phyloP scores from a whole-genome alignment of 139 green algal species.

The Eudorina sp. region DNA sequence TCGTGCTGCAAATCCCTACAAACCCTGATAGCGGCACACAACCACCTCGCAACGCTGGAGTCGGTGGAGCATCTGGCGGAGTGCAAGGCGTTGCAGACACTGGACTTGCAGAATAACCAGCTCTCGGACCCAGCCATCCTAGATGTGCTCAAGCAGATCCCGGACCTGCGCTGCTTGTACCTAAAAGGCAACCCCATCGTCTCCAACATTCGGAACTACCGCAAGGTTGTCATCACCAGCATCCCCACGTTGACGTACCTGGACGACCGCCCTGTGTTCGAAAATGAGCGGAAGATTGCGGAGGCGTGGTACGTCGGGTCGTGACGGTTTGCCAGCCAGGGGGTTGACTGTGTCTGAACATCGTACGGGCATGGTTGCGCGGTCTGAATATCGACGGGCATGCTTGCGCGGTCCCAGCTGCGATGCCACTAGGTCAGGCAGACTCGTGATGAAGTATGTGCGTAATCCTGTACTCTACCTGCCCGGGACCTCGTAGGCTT shows the following conservation, averaged over 20 bases:
- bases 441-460: no score
- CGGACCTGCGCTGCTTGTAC: conserved; percentile 88
- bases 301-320: conserved; percentile 91
- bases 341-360: no score
- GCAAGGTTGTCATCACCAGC: conserved; percentile 76
- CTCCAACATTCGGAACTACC: conserved; percentile 80
- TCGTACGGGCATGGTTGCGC: no score
- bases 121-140: conserved; percentile 71
- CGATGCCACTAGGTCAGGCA: no score
- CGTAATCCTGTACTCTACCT: no score
- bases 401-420: no score
- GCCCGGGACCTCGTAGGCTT: conserved; percentile 59
- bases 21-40: conserved; percentile 80
- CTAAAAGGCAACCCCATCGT: conserved; percentile 89
- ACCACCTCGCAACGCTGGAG: conserved; percentile 68
- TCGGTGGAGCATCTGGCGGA: conserved; percentile 63
- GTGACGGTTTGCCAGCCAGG: no score
- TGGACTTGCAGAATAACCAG: conserved; percentile 89
- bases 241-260: conserved; percentile 85
- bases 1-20: conserved; percentile 61
- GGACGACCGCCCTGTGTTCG: conserved; percentile 88
- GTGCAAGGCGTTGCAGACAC: conserved; percentile 68
- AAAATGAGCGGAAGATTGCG: conserved; percentile 77
- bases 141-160: conserved; percentile 71
- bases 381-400: no score